Conservation (phyloP, 306 rosid genomes). For the Quercus glauca region DNA sequence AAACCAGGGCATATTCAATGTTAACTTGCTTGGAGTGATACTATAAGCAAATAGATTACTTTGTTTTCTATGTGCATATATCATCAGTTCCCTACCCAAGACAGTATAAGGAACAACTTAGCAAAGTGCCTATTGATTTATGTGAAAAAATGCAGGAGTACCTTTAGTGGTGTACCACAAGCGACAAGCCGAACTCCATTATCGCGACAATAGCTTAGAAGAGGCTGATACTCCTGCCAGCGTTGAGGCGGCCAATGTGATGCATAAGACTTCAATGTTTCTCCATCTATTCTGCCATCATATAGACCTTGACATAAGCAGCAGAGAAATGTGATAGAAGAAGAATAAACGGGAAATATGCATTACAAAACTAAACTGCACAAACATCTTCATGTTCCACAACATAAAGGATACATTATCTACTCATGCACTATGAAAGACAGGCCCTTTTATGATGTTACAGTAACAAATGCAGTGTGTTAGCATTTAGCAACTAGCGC, state of each 20-base stretch:
- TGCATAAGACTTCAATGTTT: conserved; percentile 56
- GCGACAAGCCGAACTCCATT: conserved; percentile 73
- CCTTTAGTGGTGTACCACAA: conserved; percentile 81
- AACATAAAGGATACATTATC: no score
- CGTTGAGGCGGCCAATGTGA: conserved; percentile 76
- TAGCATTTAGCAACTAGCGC: no score
- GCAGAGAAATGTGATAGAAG: background rate
- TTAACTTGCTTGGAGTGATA: background rate
- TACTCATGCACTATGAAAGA: no score
- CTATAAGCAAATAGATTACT: background rate
- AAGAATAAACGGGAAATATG: background rate
- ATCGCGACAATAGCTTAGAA: conserved; percentile 72
- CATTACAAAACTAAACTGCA: no score
- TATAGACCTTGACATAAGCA: conserved; percentile 19
- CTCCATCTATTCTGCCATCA: conserved; percentile 82
- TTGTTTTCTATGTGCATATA: conserved; percentile 4
- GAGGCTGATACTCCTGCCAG: conserved; percentile 96
- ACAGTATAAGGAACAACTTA: background rate
- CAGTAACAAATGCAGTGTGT: no score
- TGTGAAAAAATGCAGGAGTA: conserved; percentile 25
- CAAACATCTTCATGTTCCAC: no score
- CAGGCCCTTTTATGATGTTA: no score
- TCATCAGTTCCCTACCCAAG: background rate
- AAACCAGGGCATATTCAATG: no score
- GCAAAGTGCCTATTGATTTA: background rate